Evolutionary conservation across 176 grass and related monocot genomes (phyloP).

Genomic region (Cocos nucifera): DNA sequence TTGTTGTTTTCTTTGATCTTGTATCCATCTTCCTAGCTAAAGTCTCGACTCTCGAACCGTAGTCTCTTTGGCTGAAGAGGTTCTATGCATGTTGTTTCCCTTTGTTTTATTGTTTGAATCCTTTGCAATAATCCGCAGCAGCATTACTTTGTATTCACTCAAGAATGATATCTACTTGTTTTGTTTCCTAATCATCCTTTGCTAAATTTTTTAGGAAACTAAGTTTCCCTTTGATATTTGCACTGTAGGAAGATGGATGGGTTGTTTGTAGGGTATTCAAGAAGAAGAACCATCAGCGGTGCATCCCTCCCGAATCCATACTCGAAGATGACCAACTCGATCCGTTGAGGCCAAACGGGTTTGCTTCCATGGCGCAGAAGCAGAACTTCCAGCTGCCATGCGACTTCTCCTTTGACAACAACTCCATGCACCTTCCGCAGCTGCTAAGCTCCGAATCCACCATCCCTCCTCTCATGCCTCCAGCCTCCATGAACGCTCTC

Average conservation of each 20-base stretch:
- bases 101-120: no score
- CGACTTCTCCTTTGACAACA: slow-evolving; percentile 45
- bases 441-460: slow-evolving; percentile 55
- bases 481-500: slow-evolving; percentile 32
- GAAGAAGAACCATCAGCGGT: slow-evolving; percentile 72
- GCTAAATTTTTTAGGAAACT: no score
- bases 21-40: no score
- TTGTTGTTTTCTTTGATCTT: no score
- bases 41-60: no score
- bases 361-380: slow-evolving; percentile 30
- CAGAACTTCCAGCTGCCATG: slow-evolving; percentile 41
- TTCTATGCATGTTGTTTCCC: no score
- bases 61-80: no score
- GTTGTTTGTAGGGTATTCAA: slow-evolving; percentile 98
- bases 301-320: slow-evolving; percentile 10
- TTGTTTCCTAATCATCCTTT: no score
- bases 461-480: slow-evolving; percentile 18
- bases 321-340: slow-evolving; percentile 48
- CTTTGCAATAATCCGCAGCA: no score
- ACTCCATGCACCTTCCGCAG: slow-evolving; percentile 77
- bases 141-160: no score
- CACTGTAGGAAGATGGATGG: slow-evolving; percentile 92
- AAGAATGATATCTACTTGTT: no score
- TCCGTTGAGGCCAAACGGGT: slow-evolving; percentile 14
- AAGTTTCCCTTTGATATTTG: slow-evolving; percentile 12